Percentiles rank a stretch among this genome's conserved stretches.
phyloP scores from a whole-genome alignment of 768 basidiomycete genomes.

The Kwoniella dendrophila region DNA sequence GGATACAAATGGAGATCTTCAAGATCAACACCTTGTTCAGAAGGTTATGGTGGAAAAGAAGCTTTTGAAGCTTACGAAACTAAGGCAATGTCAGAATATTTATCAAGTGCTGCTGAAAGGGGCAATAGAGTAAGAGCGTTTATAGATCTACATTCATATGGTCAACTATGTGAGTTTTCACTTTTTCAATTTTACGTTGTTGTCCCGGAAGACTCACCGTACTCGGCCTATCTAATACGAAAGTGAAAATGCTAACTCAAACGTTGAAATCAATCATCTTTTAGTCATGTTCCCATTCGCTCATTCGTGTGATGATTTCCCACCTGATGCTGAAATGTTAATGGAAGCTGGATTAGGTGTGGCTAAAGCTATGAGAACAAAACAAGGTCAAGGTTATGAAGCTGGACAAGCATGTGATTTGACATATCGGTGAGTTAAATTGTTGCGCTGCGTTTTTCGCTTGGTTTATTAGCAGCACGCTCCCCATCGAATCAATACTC shows the following conservation, averaged over 20 bases:
- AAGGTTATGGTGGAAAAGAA: constrained; percentile 73
- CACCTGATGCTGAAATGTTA: constrained; percentile 74
- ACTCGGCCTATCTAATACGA: neutral
- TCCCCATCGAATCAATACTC: neutral
- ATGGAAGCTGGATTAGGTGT: constrained; percentile 73
- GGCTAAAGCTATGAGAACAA: constrained; percentile 62
- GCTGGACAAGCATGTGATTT: constrained; percentile 59
- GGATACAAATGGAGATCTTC: constrained; percentile 69
- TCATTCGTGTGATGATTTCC: constrained; percentile 66
- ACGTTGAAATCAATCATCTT: neutral
- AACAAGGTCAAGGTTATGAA: constrained; percentile 65
- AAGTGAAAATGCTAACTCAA: too few species aligned
- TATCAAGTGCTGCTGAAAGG: constrained; percentile 52
- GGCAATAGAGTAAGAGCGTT: constrained; percentile 62
- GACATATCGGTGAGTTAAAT: constrained; percentile 47
- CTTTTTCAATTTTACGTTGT: neutral
- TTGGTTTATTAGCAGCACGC: neutral
- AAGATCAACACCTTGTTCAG: constrained; percentile 64
- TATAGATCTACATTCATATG: constrained; percentile 77
- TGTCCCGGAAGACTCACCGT: neutral
- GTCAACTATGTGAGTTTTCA: constrained; percentile 70
- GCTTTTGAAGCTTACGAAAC: constrained; percentile 78
- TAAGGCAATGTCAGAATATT: constrained; percentile 71
- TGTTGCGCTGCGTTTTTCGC: neutral
- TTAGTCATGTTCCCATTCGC: constrained; percentile 79